Evolutionary conservation across 1,284 basidiomycete genomes (phyloP), one percentile per base, ranked within the genome.

Genomic region (Somion occarium): DNA sequence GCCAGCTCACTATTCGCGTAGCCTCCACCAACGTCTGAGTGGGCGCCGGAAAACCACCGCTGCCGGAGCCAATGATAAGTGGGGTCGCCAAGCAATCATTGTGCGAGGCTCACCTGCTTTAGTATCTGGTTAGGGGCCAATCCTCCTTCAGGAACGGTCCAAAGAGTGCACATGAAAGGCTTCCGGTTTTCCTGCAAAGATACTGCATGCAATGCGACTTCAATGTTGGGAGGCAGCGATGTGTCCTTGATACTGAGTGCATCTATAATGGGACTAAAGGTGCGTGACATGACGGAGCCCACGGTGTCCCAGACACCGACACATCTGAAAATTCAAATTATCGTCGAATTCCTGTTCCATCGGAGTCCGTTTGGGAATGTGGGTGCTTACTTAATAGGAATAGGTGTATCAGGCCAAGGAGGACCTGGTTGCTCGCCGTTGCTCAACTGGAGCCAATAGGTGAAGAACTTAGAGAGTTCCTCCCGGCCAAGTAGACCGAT

Each of bases 301-400:
- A 88, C 85, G 2, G 85, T 88, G 60, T 88, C 85, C 58, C 83
- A 88, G n/a, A 88, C 83, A 2, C 85, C 85, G 46, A 88, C 58
- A 57, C 82, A 83, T 65, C 85, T 88, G n/a, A n/a, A n/a, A n/a
- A n/a, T n/a, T n/a, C n/a, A n/a, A n/a, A n/a, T n/a, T n/a, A n/a
- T n/a, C n/a, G n/a, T n/a, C n/a, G n/a, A n/a, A n/a, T n/a, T n/a
- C n/a, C n/a, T n/a, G n/a, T n/a, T n/a, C n/a, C n/a, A n/a, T n/a
- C n/a, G n/a, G n/a, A n/a, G n/a, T n/a, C n/a, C n/a, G n/a, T n/a
- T n/a, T n/a, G n/a, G n/a, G n/a, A n/a, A n/a, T n/a, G n/a, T n/a
- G n/a, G n/a, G n/a, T n/a, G n/a, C n/a, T n/a, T n/a, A n/a, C n/a
- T n/a, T n/a, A n/a, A n/a, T n/a, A n/a, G n/a, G n/a, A n/a, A n/a